phyloP scores from a whole-genome alignment of 441 rosid genomes.

The Brassica hybrid region DNA sequence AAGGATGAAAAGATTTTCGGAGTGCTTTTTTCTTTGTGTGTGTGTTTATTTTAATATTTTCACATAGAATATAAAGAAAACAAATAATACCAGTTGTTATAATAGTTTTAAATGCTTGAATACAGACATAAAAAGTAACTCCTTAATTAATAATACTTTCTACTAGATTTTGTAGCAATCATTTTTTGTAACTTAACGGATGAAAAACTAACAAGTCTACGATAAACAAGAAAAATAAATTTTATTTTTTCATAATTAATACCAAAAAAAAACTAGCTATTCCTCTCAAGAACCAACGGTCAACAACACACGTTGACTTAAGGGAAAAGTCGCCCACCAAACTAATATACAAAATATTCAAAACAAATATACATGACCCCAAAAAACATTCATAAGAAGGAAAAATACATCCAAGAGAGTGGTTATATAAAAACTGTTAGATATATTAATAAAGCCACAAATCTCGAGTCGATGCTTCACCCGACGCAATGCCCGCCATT shows the following conservation, averaged over 20 bases:
- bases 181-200: not conserved
- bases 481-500: conserved; percentile 33
- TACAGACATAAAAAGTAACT: too few species aligned
- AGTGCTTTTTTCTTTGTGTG: too few species aligned
- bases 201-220: not conserved
- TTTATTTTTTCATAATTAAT: conserved; percentile 11
- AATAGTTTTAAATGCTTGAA: too few species aligned
- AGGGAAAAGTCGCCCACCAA: conserved; percentile 41
- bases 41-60: too few species aligned
- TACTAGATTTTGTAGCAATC: too few species aligned
- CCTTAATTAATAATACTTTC: too few species aligned
- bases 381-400: not conserved
- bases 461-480: conserved; percentile 33
- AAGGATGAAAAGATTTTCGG: too few species aligned
- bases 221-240: not conserved
- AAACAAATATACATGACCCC: conserved; percentile 8
- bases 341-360: conserved; percentile 18
- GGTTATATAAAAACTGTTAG: conserved; percentile 28
- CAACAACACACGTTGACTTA: conserved; percentile 40
- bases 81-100: too few species aligned
- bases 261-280: conserved; percentile 34
- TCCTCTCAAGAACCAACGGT: conserved; percentile 44
- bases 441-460: conserved; percentile 30
- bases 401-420: conserved; percentile 10
- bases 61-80: too few species aligned